Conservation (phyloP, 495 filamentous ascomycete genomes). For the Penicillium pulvis region DNA sequence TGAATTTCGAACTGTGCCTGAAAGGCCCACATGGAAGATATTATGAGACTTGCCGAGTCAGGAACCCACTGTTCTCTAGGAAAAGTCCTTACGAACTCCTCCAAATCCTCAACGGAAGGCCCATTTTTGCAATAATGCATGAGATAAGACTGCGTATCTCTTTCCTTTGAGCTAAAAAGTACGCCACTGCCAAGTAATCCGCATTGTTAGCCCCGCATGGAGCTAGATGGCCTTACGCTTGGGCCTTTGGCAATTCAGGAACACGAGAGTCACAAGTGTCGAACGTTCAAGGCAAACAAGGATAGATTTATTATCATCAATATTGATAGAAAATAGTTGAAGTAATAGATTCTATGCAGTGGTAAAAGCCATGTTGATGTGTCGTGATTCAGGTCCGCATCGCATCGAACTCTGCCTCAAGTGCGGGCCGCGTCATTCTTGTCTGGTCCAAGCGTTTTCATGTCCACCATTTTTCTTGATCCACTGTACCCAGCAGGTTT, state of each 20-base stretch:
- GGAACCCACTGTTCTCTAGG: not conserved
- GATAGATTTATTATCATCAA: too few species aligned
- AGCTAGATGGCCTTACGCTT: not conserved
- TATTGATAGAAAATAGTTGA: not conserved
- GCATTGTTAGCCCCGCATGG: not conserved
- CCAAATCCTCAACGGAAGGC: not conserved
- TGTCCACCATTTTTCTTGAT: not conserved
- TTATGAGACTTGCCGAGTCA: not conserved
- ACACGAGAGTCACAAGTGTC: not conserved
- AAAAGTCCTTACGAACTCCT: not conserved
- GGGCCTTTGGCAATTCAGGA: not conserved
- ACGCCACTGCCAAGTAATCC: slow-evolving; percentile 6
- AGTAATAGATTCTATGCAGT: too few species aligned
- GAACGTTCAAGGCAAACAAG: too few species aligned
- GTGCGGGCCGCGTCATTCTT: not conserved
- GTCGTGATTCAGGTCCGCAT: too few species aligned
- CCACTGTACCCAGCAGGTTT: not conserved
- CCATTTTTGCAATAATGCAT: too few species aligned
- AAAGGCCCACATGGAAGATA: not conserved
- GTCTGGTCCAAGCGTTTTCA: not conserved
- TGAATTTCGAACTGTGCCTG: too few species aligned
- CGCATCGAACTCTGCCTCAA: not conserved
- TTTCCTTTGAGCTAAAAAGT: not conserved
- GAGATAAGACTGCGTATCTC: too few species aligned
- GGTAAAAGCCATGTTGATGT: too few species aligned